Conservation (phyloP, 1,284 basidiomycete genomes). For the Mycosarcoma maydis region DNA sequence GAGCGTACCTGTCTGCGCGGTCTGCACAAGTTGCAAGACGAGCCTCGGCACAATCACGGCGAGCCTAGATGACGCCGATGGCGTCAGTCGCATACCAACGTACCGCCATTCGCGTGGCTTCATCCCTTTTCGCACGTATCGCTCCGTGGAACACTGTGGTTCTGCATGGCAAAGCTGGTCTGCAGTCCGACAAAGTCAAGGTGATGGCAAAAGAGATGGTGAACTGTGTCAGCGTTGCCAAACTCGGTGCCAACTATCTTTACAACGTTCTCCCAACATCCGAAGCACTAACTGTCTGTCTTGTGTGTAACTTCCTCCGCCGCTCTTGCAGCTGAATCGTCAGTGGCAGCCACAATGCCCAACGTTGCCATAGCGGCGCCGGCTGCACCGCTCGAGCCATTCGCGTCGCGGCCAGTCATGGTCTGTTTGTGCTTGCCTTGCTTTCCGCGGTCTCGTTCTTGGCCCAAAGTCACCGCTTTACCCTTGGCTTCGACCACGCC, state of each 20-base stretch:
- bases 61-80: background rate
- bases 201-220: background rate
- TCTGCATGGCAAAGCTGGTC: background rate
- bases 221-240: constrained; percentile 15
- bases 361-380: constrained; percentile 4
- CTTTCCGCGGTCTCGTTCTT: background rate
- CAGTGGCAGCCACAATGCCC: constrained; percentile 1
- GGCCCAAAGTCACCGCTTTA: background rate
- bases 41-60: constrained; percentile 8
- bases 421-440: constrained; percentile 3
- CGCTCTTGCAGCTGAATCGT: background rate
- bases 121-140: constrained; percentile 32
- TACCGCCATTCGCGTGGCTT: constrained; percentile 36
- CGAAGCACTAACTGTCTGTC: constrained; percentile 31
- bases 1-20: constrained; percentile 30
- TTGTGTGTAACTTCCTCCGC: constrained; percentile 1
- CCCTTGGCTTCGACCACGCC: background rate
- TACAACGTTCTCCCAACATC: no score
- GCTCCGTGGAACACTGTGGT: background rate
- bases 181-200: background rate
- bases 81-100: constrained; percentile 17
- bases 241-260: no score
- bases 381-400: constrained; percentile 2
- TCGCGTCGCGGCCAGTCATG: constrained; percentile 1
- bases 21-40: constrained; percentile 25